Base-by-base conservation (phyloP, 2,329 filamentous ascomycete species). In the Fusarium dimerum region DNA sequence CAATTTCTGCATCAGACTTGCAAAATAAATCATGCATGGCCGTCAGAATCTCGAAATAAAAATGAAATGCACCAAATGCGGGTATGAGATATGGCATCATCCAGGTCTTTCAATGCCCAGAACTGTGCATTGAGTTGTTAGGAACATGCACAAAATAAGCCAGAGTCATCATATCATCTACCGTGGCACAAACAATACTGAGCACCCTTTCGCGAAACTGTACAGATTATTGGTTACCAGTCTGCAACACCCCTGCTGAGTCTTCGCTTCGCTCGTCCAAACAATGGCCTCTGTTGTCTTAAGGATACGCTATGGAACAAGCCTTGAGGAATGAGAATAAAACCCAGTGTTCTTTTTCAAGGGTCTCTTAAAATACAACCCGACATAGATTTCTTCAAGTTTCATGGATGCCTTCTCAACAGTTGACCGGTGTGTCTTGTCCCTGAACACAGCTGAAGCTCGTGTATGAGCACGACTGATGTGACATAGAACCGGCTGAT, bases 191-290 rank as follows among this genome's bases (percentile, higher is more conserved):
- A 52, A 41, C 47, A 44, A 45, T 52, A 17, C 43, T 47, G 48
- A 55, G 39, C 44, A 45, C 43, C 50, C 47, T 38, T 45, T 64
- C 50, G 61, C 55, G 52, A 65, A 64, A 48, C 43, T 36, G 6
- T 29, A 16, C 12, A 43, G 44, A 44, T 40, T 16, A 62, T 62
- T 64, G 62, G 62, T 52, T 60, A 56, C 51, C 52, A 43, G 36
- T 47, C 50, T 55, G 53, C 43, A 43, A 42, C 34, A 57, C 42
- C 60, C 60, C 48, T 43, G 50, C 42, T 47, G 39, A 52, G 42
- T 53, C 39, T 51, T 65, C 62, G 62, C 62, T 65, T 64, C 56
- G 50, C 20, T 52, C 61, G 49, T 26, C 59, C 61, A 63, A 60
- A 58, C 61, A 64, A 61, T 55, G 45, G 39, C 50, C 50, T 40